phyloP scores from a whole-genome alignment of 2,329 filamentous ascomycete species.

The Ambrosiella cleistominuta region DNA sequence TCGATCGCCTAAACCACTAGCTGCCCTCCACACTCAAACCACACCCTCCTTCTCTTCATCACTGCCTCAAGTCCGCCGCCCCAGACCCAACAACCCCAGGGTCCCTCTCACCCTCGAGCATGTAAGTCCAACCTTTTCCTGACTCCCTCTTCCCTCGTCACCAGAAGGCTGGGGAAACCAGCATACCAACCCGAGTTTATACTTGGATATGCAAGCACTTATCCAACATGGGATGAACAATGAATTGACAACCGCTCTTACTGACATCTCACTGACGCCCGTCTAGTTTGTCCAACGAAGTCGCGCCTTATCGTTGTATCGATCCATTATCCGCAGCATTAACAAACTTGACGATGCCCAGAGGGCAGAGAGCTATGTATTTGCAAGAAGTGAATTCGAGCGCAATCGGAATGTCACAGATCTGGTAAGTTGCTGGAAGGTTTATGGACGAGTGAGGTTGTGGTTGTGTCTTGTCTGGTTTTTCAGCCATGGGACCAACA shows the following conservation, averaged over 20 bases:
- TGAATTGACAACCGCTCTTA: neutral
- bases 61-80: neutral
- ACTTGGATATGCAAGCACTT: neutral
- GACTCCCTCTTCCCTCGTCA: neutral
- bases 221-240: neutral
- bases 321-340: slow-evolving; percentile 38
- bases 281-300: slow-evolving; percentile 40
- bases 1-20: neutral
- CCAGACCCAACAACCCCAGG: neutral
- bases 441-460: neutral
- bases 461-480: neutral
- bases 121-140: neutral
- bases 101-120: slow-evolving; percentile 1
- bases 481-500: no score
- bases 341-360: slow-evolving; percentile 34
- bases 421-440: slow-evolving; percentile 27
- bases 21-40: neutral
- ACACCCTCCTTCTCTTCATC: neutral
- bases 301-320: slow-evolving; percentile 38
- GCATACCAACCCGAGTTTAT: no score
- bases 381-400: slow-evolving; percentile 44
- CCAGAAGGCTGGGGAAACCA: neutral
- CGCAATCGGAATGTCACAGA: slow-evolving; percentile 39
- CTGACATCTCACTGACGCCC: neutral
- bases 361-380: slow-evolving; percentile 36